Conservation (phyloP, 768 basidiomycete species). For the Baorangia bicolor region DNA sequence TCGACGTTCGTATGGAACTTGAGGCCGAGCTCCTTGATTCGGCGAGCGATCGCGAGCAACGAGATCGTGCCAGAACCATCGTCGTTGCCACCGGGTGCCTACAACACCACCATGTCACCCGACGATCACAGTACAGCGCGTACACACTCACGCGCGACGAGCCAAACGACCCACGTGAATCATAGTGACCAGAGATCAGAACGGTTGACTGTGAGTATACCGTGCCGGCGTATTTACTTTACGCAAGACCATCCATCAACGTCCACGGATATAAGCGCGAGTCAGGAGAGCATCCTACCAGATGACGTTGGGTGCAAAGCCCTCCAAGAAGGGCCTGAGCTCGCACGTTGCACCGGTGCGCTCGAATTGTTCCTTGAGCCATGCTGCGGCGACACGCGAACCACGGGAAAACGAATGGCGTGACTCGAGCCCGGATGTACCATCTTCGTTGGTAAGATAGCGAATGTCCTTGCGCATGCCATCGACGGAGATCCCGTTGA, state of each 20-base stretch:
- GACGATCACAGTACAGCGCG: not conserved
- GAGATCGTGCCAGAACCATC: constrained; percentile 66
- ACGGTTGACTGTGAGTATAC: constrained; percentile 53
- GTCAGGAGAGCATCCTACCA: constrained; percentile 47
- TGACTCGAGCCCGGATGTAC: constrained; percentile 65
- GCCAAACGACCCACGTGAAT: constrained; percentile 90
- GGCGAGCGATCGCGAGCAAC: constrained; percentile 76
- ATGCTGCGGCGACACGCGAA: constrained; percentile 23
- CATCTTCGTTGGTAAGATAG: constrained; percentile 84
- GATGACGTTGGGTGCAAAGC: constrained; percentile 85
- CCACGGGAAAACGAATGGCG: constrained; percentile 87
- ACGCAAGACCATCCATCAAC: not conserved
- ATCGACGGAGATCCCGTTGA: constrained; percentile 64
- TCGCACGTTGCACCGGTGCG: constrained; percentile 72
- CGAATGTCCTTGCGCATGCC: constrained; percentile 71
- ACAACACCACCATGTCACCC: not conserved
- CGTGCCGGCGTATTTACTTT: constrained; percentile 54
- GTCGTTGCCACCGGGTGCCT: constrained; percentile 56
- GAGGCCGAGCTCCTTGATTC: constrained; percentile 64
- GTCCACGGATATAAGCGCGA: not conserved
- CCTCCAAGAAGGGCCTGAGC: constrained; percentile 60
- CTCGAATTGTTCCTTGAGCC: constrained; percentile 69
- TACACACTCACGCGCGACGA: constrained; percentile 42
- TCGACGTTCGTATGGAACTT: constrained; percentile 76
- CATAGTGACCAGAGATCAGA: constrained; percentile 85